Conservation (phyloP, 148 eudicot species). For the Fagopyrum tataricum region DNA sequence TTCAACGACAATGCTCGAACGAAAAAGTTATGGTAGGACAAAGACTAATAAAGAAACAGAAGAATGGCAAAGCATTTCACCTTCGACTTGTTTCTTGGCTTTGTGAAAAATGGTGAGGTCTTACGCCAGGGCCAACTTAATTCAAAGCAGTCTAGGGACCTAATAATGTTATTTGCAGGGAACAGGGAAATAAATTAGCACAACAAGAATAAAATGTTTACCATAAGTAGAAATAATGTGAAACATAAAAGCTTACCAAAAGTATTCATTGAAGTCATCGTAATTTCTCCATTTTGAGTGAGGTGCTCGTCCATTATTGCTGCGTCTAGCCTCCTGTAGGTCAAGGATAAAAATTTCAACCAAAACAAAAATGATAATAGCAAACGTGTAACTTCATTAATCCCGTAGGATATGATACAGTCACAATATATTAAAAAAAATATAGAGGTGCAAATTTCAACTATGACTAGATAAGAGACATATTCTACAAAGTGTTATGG, state of each 20-base stretch:
- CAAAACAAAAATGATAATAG: neutral
- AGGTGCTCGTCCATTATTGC: slow-evolving; percentile 86
- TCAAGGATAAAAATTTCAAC: neutral
- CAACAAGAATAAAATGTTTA: neutral
- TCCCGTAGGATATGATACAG: neutral
- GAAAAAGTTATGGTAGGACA: slow-evolving; percentile 3
- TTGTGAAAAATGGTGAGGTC: slow-evolving; percentile 57
- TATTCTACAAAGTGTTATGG: neutral
- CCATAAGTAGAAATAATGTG: neutral
- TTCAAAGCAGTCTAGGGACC: slow-evolving; percentile 90
- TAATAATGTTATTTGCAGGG: slow-evolving; percentile 17
- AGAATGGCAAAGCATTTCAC: slow-evolving; percentile 23
- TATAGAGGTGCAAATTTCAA: neutral
- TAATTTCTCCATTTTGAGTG: slow-evolving; percentile 99
- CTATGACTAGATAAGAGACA: neutral
- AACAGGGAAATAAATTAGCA: neutral
- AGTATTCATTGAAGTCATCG: slow-evolving; percentile 96
- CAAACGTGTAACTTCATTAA: neutral
- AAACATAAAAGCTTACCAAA: slow-evolving; percentile 50
- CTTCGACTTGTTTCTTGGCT: slow-evolving; percentile 76
- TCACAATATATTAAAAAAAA: neutral
- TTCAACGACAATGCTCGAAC: neutral
- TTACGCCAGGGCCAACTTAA: slow-evolving; percentile 94
- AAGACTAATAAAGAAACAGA: neutral
- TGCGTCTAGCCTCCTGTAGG: slow-evolving; percentile 75